These are phyloP conservation scores for Boletus sp. DNA, from an alignment of 768 basidiomycete genomes.

Conservation along the genomic window DNA sequence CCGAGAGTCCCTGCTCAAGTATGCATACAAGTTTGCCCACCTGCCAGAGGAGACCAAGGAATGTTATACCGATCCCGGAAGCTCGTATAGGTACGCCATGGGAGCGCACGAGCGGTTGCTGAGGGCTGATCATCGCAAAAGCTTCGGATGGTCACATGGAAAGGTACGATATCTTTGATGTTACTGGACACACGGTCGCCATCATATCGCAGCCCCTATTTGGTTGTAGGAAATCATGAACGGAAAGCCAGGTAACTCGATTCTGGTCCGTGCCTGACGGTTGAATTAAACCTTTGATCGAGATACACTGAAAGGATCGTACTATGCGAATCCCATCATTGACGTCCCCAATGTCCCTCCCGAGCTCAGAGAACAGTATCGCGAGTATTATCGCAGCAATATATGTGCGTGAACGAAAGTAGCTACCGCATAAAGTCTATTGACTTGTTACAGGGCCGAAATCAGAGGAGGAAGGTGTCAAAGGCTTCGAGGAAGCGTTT, in stretches of 20 bases:
- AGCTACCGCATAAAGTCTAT: background rate
- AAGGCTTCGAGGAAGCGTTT: constrained; percentile 85
- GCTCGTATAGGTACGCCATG: constrained; percentile 65
- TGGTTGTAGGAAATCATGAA: constrained; percentile 85
- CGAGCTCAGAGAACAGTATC: constrained; percentile 53
- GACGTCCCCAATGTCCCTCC: constrained; percentile 62
- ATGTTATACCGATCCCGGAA: constrained; percentile 66
- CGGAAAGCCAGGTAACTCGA: constrained; percentile 67
- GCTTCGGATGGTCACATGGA: constrained; percentile 98
- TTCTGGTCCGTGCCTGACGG: background rate
- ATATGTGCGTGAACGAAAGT: constrained; percentile 57
- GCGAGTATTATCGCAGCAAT: constrained; percentile 85
- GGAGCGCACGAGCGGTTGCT: background rate
- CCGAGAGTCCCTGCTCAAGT: constrained; percentile 68
- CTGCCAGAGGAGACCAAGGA: constrained; percentile 67
- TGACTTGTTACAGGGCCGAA: constrained; percentile 54
- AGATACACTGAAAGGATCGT: constrained; percentile 90
- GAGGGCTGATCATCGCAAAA: constrained; percentile 24
- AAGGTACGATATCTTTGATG: constrained; percentile 51
- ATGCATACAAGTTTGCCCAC: constrained; percentile 73
- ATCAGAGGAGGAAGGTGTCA: constrained; percentile 51
- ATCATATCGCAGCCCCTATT: background rate
- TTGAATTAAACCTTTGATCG: constrained; percentile 9
- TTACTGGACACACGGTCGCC: background rate
- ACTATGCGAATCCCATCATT: constrained; percentile 78